Evolutionary conservation across 371 early-diverging fungal genomes (phyloP).

Genomic region (Mucor sp.): DNA sequence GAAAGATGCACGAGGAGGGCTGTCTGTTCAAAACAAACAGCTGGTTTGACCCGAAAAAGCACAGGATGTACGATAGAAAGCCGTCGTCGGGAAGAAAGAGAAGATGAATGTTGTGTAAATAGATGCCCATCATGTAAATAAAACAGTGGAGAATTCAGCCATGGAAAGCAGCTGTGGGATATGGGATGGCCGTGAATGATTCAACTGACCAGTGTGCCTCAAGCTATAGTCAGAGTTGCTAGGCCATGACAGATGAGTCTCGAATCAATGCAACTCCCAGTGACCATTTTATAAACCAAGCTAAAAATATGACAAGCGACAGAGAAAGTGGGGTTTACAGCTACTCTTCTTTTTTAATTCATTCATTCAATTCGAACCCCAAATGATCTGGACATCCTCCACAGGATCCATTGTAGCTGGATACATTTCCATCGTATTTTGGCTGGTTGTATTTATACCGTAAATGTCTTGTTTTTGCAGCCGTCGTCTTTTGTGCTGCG

Average conservation of each 20-base stretch:
- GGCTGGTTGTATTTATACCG: constrained; percentile 63
- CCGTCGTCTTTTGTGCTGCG: background rate
- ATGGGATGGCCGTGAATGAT: no score
- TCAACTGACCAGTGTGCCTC: no score
- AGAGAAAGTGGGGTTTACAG: background rate
- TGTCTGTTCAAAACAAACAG: constrained; percentile 54
- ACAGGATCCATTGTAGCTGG: constrained; percentile 28
- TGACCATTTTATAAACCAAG: background rate
- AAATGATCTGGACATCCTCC: background rate
- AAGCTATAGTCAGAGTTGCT: no score
- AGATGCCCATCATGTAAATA: background rate
- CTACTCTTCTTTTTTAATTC: background rate
- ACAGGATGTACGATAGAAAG: background rate
- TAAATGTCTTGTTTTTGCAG: background rate
- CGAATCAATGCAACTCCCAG: background rate
- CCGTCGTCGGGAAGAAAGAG: background rate
- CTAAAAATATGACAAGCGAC: background rate
- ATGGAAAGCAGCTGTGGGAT: background rate
- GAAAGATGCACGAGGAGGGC: constrained; percentile 42
- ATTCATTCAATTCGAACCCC: background rate
- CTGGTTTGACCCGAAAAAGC: background rate
- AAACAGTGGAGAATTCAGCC: background rate
- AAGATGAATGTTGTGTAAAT: background rate
- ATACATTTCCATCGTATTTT: constrained; percentile 50
- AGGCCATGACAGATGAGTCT: no score